phyloP scores from a whole-genome alignment of 1,139 yeast species.

The Yamadazyma spencermartinsiae region DNA sequence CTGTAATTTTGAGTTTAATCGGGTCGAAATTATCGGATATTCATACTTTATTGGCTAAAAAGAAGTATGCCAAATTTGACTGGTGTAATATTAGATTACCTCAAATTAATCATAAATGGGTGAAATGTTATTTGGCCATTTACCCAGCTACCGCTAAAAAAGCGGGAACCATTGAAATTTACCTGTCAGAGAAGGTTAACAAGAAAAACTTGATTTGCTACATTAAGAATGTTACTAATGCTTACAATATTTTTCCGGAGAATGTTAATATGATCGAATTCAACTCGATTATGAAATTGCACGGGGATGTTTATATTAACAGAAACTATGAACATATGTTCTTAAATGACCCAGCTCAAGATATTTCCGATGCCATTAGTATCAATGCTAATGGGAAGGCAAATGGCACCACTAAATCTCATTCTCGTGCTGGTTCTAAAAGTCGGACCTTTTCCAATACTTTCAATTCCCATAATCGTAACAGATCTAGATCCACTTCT shows the following conservation, averaged over 20 bases:
- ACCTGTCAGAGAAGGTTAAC: slow-evolving; percentile 39
- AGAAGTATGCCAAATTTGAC: slow-evolving; percentile 45
- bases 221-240: slow-evolving; percentile 40
- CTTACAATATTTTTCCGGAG: slow-evolving; percentile 57
- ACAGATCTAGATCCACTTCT: slow-evolving; percentile 4
- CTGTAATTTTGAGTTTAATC: slow-evolving; percentile 54
- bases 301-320: slow-evolving; percentile 52
- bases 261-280: slow-evolving; percentile 52
- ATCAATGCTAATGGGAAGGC: slow-evolving; percentile 1
- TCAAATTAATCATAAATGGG: slow-evolving; percentile 55
- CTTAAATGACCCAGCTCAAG: slow-evolving; percentile 1
- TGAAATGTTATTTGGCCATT: slow-evolving; percentile 48
- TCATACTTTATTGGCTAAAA: slow-evolving; percentile 49
- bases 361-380: slow-evolving; percentile 1
- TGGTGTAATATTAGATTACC: slow-evolving; percentile 62
- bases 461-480: slow-evolving; percentile 4
- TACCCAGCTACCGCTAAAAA: slow-evolving; percentile 42
- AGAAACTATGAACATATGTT: slow-evolving; percentile 35
- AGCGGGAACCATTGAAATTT: slow-evolving; percentile 52
- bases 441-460: slow-evolving; percentile 13
- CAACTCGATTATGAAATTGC: slow-evolving; percentile 52
- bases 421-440: background rate
- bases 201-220: slow-evolving; percentile 51
- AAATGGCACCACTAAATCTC: background rate
- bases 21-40: slow-evolving; percentile 55